Evolutionary conservation across 208 protist genomes (phyloP).

Genomic region (Crithidia acanthocephali): DNA sequence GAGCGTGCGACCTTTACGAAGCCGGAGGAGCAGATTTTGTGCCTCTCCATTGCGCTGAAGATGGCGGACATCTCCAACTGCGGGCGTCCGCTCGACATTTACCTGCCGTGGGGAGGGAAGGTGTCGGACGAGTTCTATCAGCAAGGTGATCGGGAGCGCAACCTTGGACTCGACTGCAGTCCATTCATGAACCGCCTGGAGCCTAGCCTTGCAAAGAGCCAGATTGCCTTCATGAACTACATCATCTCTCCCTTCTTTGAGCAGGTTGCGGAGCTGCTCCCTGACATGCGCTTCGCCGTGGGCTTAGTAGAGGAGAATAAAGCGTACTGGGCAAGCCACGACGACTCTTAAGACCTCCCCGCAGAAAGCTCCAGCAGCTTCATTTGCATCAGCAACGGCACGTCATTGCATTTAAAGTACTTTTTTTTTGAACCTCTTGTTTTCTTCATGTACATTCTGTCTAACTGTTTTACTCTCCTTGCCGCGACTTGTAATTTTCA

Average conservation of each 20-base stretch:
- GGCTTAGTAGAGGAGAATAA: constrained; percentile 82
- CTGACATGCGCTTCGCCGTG: constrained; percentile 83
- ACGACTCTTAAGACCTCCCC: constrained; percentile 38
- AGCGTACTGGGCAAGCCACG: constrained; percentile 77
- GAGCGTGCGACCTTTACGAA: constrained; percentile 67
- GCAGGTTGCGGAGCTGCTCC: constrained; percentile 79
- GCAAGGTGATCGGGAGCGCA: constrained; percentile 93
- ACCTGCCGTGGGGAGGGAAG: constrained; percentile 89
- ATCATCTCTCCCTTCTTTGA: constrained; percentile 93
- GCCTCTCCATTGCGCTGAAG: constrained; percentile 93
- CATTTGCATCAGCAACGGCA: too few relatives aligned
- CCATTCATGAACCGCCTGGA: constrained; percentile 94
- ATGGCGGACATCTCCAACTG: constrained; percentile 96
- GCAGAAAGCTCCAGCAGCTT: too few relatives aligned
- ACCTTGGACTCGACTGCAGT: constrained; percentile 83
- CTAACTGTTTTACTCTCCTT: too few relatives aligned
- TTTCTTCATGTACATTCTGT: too few relatives aligned
- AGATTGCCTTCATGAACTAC: constrained; percentile 94
- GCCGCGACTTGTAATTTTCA: too few relatives aligned
- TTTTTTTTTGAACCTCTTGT: too few relatives aligned
- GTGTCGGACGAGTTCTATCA: constrained; percentile 95
- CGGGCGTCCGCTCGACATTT: constrained; percentile 84
- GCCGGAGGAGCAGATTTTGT: constrained; percentile 84
- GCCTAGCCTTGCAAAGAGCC: constrained; percentile 81
- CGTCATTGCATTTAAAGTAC: too few relatives aligned